Evolutionary conservation across 805 yeast species (phyloP).

Genomic region (Blastobotrys chiropterorum): DNA sequence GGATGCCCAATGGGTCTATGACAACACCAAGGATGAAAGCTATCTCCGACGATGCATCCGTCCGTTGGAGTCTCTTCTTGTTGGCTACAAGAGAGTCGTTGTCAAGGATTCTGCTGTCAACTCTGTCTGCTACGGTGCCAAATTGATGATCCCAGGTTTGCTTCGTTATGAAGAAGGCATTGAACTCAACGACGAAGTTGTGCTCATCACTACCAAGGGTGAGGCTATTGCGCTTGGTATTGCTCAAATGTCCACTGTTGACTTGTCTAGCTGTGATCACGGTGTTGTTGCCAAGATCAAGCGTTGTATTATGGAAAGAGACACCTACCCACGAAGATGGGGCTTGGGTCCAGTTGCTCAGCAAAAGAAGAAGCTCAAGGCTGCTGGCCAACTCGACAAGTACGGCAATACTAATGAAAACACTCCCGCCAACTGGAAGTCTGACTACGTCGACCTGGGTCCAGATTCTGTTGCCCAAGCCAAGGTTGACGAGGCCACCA

Average conservation of each 20-base stretch:
- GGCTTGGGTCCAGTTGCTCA: constrained; percentile 98
- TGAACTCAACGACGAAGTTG: constrained; percentile 96
- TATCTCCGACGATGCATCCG: constrained; percentile 89
- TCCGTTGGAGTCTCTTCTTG: constrained; percentile 88
- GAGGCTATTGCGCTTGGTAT: constrained; percentile 98
- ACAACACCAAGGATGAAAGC: constrained; percentile 94
- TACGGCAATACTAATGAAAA: constrained; percentile 89
- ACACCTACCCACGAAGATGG: constrained; percentile 99
- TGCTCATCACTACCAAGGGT: constrained; percentile 96
- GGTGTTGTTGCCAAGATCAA: constrained; percentile 98
- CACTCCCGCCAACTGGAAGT: constrained; percentile 92
- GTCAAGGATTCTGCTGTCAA: constrained; percentile 94
- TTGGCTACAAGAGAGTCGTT: constrained; percentile 95
- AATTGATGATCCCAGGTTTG: constrained; percentile 97
- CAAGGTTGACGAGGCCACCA: constrained; percentile 24
- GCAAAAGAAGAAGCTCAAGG: constrained; percentile 96
- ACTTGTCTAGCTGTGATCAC: constrained; percentile 92
- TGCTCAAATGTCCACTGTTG: constrained; percentile 98
- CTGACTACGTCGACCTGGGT: constrained; percentile 56
- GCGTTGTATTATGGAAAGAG: constrained; percentile 99
- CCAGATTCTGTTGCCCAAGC: constrained; percentile 18
- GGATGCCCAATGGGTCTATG: constrained; percentile 98
- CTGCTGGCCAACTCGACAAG: constrained; percentile 95
- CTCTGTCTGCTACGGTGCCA: constrained; percentile 98
- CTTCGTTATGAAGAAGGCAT: constrained; percentile 96